Conservation (phyloP, 352 stramenopile species). For the Pythium sukuiense region DNA sequence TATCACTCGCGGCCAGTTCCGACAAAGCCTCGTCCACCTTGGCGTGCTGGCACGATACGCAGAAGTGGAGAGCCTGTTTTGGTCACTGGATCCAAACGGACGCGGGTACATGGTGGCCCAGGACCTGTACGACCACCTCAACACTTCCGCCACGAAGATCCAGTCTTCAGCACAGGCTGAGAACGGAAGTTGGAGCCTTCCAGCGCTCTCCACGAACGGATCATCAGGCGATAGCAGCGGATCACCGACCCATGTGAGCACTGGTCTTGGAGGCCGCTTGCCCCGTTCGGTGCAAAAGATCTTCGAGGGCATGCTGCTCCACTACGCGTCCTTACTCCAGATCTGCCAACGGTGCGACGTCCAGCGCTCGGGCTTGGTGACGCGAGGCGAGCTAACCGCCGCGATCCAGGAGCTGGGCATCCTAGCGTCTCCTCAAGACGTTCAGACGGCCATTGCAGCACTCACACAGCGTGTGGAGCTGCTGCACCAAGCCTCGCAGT, state of each 20-base stretch:
- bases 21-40: conserved; percentile 69
- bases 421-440: conserved; percentile 52
- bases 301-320: conserved; percentile 60
- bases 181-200: conserved; percentile 29
- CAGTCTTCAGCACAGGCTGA: not conserved
- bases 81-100: conserved; percentile 64
- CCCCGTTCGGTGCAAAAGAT: conserved; percentile 70
- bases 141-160: conserved; percentile 19
- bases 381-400: conserved; percentile 44
- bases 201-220: conserved; percentile 22
- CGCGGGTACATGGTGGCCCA: conserved; percentile 54
- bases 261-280: conserved; percentile 13
- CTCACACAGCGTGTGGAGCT: conserved; percentile 35
- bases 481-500: not conserved
- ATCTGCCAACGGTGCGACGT: conserved; percentile 53
- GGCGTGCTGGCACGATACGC: conserved; percentile 60
- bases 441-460: conserved; percentile 53
- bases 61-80: conserved; percentile 75
- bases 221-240: not conserved
- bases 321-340: conserved; percentile 39
- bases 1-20: conserved; percentile 71
- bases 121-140: conserved; percentile 72
- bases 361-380: conserved; percentile 42
- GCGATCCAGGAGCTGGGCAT: conserved; percentile 63
- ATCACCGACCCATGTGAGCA: conserved; percentile 8